Conservation (phyloP, 495 filamentous ascomycete genomes). For the Tuber magnatum region DNA sequence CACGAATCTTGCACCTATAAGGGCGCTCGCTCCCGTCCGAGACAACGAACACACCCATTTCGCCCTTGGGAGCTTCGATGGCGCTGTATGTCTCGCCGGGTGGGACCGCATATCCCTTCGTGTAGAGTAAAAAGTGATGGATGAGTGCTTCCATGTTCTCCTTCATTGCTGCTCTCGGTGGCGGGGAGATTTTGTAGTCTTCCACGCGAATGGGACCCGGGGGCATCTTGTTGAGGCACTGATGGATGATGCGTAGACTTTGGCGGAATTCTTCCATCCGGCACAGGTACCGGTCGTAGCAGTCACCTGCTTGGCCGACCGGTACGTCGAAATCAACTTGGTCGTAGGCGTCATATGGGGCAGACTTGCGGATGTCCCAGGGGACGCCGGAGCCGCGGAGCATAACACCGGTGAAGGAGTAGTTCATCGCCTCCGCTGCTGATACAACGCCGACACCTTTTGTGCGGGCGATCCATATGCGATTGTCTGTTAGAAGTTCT, state of each 20-base stretch:
- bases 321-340: constrained; percentile 97
- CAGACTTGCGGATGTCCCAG: constrained; percentile 92
- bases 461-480: constrained; percentile 94
- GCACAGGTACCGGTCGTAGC: constrained; percentile 98
- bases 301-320: constrained; percentile 93
- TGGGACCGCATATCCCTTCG: constrained; percentile 96
- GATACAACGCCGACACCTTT: constrained; percentile 85
- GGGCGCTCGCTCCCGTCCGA: constrained; percentile 92
- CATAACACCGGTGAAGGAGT: constrained; percentile 95
- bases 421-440: constrained; percentile 88
- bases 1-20: constrained; percentile 95
- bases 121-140: constrained; percentile 97
- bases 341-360: constrained; percentile 96
- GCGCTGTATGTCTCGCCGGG: constrained; percentile 96
- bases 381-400: constrained; percentile 94
- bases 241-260: constrained; percentile 93
- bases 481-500: constrained; percentile 97
- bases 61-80: constrained; percentile 98
- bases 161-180: constrained; percentile 97
- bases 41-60: constrained; percentile 98
- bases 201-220: constrained; percentile 87
- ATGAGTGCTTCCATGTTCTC: constrained; percentile 99
- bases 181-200: constrained; percentile 98
- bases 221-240: constrained; percentile 99
- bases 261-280: constrained; percentile 99